Evolutionary conservation across 2,329 filamentous ascomycete species (phyloP).

Genomic region (Penicillium sp.): DNA sequence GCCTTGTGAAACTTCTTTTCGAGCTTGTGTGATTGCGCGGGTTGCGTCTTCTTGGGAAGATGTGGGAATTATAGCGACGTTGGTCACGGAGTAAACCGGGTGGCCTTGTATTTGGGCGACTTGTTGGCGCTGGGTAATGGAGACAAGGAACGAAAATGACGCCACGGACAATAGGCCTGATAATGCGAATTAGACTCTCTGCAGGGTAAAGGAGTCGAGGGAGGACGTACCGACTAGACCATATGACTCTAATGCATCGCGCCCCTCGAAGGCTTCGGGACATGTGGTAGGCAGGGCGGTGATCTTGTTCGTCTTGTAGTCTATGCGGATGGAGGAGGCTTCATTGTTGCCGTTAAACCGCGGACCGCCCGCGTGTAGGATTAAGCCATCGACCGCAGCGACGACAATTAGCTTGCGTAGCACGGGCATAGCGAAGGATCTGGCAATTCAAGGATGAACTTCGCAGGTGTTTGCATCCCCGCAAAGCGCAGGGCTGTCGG

Average conservation of each 20-base stretch:
- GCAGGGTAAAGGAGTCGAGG: not conserved
- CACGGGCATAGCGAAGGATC: conserved; percentile 62
- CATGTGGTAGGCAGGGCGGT: conserved; percentile 43
- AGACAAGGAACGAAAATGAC: conserved; percentile 76
- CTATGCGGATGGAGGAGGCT: conserved; percentile 62
- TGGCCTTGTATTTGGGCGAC: conserved; percentile 82
- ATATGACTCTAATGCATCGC: conserved; percentile 47
- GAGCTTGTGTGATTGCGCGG: conserved; percentile 66
- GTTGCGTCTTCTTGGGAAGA: conserved; percentile 72
- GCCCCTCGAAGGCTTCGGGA: conserved; percentile 25
- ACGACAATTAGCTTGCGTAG: conserved; percentile 77
- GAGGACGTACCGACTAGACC: conserved; percentile 56
- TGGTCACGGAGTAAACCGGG: conserved; percentile 81
- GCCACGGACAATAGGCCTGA: conserved; percentile 81
- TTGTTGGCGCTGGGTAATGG: conserved; percentile 81
- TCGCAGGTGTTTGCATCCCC: not conserved
- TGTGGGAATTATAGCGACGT: conserved; percentile 87
- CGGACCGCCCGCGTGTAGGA: conserved; percentile 66
- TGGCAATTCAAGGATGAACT: not conserved
- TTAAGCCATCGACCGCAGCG: conserved; percentile 76
- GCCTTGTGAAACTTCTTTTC: conserved; percentile 42
- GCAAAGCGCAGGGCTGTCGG: conserved; percentile 5
- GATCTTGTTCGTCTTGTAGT: conserved; percentile 62
- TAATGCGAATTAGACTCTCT: not conserved
- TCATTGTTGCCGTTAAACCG: conserved; percentile 49